These are phyloP conservation scores for Colletotrichum liaoningense DNA, from an alignment of 2,329 filamentous ascomycete genomes.

Conservation along the genomic window DNA sequence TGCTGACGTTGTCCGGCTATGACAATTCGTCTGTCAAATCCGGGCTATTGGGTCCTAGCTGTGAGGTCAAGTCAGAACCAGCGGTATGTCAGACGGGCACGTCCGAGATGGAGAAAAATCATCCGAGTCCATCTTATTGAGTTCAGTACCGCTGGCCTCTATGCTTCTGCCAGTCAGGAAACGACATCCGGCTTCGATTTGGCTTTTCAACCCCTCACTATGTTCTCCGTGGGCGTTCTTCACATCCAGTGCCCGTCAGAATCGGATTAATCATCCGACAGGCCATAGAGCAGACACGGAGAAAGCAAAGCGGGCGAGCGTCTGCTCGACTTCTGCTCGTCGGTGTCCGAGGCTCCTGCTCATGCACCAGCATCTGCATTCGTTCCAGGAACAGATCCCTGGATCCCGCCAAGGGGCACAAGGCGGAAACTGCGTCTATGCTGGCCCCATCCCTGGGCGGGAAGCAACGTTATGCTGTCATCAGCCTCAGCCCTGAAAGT, in stretches of 20 bases:
- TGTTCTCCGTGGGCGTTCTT: background rate
- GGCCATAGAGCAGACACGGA: background rate
- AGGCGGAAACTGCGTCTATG: conserved; percentile 17
- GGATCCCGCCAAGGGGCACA: conserved; percentile 25
- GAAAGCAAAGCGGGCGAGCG: conserved; percentile 1
- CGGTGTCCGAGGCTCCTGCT: conserved; percentile 17
- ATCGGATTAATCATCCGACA: background rate
- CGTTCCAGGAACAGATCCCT: conserved; percentile 26
- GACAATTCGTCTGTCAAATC: conserved; percentile 5
- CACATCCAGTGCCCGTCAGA: background rate
- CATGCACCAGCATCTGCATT: background rate
- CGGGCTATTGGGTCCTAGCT: conserved; percentile 10
- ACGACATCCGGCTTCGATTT: conserved; percentile 9
- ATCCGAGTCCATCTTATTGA: background rate
- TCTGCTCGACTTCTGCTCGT: background rate
- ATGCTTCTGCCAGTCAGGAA: conserved; percentile 2
- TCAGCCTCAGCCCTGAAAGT: conserved; percentile 28
- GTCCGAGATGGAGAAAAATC: background rate
- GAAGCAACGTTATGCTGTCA: conserved; percentile 33
- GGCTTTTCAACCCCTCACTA: background rate
- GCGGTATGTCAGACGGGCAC: conserved; percentile 17
- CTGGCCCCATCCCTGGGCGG: conserved; percentile 28
- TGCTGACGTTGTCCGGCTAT: background rate
- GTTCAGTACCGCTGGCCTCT: background rate
- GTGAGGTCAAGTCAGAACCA: background rate